Percentiles rank a stretch among this genome's conserved stretches.
Conservation (phyloP, 2,329 filamentous ascomycete species). For the Didymella segeticola region DNA sequence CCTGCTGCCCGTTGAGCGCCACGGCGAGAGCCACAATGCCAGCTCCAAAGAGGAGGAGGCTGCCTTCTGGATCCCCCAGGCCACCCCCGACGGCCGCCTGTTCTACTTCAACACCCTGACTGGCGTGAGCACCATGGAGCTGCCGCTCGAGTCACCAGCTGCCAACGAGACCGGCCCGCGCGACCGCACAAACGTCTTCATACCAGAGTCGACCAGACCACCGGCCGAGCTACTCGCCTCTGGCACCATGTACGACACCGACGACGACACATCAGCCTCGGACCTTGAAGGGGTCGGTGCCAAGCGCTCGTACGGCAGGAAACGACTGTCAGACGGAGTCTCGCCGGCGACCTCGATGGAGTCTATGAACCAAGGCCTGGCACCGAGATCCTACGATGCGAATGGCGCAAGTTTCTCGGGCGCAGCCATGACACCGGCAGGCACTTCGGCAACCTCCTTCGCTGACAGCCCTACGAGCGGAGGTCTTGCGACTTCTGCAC, state of each 20-base stretch:
- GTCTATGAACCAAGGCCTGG: conserved; percentile 76
- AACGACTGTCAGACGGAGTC: conserved; percentile 71
- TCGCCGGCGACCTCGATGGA: conserved; percentile 92
- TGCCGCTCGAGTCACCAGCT: conserved; percentile 90
- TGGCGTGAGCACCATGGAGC: conserved; percentile 90
- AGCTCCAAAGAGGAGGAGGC: conserved; percentile 78
- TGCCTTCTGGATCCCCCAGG: conserved; percentile 98
- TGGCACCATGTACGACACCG: conserved; percentile 85
- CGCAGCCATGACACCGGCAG: conserved; percentile 55
- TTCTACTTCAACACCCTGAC: conserved; percentile 99
- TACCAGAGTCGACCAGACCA: conserved; percentile 88
- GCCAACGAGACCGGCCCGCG: conserved; percentile 82
- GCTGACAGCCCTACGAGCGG: conserved; percentile 56
- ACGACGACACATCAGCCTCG: conserved; percentile 82
- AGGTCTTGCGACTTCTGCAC: conserved; percentile 55
- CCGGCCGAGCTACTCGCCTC: conserved; percentile 91
- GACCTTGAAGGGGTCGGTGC: conserved; percentile 81
- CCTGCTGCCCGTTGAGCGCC: conserved; percentile 70
- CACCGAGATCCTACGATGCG: conserved; percentile 58
- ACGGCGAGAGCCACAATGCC: conserved; percentile 49
- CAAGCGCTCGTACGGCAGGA: conserved; percentile 72
- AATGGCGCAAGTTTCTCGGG: conserved; percentile 55
- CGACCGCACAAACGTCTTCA: conserved; percentile 85
- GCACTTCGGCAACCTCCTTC: conserved; percentile 62
- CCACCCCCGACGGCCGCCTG: conserved; percentile 86